These are phyloP conservation scores for Macadamia integrifolia DNA, from an alignment of 164 flowering plant genomes.

Conservation along the genomic window DNA sequence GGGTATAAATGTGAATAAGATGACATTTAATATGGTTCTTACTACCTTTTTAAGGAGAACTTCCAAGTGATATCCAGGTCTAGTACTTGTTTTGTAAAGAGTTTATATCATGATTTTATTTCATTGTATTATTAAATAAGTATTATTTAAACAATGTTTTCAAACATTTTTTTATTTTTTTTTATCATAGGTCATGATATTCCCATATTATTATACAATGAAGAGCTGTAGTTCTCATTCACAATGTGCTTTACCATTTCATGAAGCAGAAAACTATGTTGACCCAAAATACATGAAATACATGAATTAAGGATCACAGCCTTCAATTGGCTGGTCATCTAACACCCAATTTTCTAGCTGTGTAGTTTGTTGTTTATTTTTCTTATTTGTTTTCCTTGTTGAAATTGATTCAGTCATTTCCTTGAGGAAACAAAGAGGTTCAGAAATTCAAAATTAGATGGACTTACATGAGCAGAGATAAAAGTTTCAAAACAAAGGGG, in stretches of 20 bases:
- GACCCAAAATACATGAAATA: background rate
- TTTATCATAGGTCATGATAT: no score
- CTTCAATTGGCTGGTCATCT: constrained; percentile 1
- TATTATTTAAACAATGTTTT: no score
- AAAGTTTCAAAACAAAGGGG: no score
- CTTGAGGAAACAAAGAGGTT: constrained; percentile 1
- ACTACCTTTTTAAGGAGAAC: no score
- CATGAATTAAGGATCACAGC: background rate
- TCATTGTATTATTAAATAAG: no score
- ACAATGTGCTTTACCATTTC: constrained; percentile 19
- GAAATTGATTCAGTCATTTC: constrained; percentile 3
- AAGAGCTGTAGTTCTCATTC: constrained; percentile 12
- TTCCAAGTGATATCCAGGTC: no score
- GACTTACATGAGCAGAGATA: no score
- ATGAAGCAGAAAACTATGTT: constrained; percentile 1
- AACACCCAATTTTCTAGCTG: background rate
- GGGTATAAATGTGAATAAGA: no score
- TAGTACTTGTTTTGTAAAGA: no score
- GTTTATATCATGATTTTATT: no score
- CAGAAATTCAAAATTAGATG: constrained; percentile 6
- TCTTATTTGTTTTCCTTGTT: background rate
- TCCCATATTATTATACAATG: background rate
- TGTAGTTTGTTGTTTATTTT: constrained; percentile 4
- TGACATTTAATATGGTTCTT: no score
- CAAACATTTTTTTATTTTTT: no score